Percentiles rank a stretch among this genome's conserved stretches.
These are phyloP conservation scores for Achlya hypogyna DNA, from an alignment of 352 stramenopile genomes.

Conservation along the genomic window DNA sequence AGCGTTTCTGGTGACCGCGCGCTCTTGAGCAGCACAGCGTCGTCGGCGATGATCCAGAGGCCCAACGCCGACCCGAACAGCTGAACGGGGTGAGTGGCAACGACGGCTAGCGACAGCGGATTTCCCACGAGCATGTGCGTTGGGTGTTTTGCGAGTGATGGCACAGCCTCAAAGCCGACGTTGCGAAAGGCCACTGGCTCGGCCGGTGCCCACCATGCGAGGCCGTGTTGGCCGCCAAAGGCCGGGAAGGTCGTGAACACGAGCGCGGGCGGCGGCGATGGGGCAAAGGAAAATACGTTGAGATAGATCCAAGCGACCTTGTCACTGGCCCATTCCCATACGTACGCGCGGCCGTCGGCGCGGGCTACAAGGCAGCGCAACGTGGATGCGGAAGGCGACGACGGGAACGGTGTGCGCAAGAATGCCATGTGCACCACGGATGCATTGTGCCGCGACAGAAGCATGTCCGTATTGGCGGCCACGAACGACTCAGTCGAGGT, in stretches of 20 bases:
- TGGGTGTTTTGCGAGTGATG: constrained; percentile 39
- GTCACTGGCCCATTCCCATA: constrained; percentile 80
- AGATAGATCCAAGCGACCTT: constrained; percentile 74
- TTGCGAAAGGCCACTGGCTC: constrained; percentile 57
- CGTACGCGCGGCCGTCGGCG: constrained; percentile 67
- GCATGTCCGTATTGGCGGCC: constrained; percentile 13
- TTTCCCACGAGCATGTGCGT: constrained; percentile 68
- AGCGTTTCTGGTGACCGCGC: constrained; percentile 34
- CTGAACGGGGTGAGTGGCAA: constrained; percentile 22
- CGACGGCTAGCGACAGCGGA: constrained; percentile 35
- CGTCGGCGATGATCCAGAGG: constrained; percentile 56
- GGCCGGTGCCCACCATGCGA: constrained; percentile 70
- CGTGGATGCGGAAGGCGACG: not conserved
- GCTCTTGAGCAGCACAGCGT: constrained; percentile 56
- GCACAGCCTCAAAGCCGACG: constrained; percentile 58
- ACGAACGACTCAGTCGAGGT: constrained; percentile 5
- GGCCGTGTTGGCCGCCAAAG: constrained; percentile 27
- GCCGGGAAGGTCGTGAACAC: constrained; percentile 17
- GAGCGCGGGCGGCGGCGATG: constrained; percentile 29
- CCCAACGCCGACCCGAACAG: constrained; percentile 51
- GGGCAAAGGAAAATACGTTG: constrained; percentile 69
- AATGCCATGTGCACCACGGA: constrained; percentile 9
- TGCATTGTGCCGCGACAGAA: not conserved
- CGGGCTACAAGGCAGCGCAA: constrained; percentile 66
- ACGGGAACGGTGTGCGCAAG: not conserved